Percentiles rank a stretch among this genome's conserved stretches.
phyloP scores from a whole-genome alignment of 179 eudicot species.

The Spinacia oleracea region DNA sequence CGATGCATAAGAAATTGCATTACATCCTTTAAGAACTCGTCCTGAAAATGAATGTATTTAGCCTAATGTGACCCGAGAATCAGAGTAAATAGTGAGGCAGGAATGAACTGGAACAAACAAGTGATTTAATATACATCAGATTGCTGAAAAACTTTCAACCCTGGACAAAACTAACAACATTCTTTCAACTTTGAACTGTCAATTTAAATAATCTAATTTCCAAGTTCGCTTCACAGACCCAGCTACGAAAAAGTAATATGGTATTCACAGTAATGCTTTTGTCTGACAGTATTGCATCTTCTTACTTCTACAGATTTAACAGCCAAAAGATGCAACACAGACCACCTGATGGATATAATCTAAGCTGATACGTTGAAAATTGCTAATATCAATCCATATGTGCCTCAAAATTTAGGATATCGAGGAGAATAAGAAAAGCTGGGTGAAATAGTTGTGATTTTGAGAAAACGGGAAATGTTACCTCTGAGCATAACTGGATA shows the following conservation, averaged over 20 bases:
- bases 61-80: constrained; percentile 2
- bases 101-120: neutral
- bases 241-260: neutral
- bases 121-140: neutral
- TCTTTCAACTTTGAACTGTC: neutral
- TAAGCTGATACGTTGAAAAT: neutral
- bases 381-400: neutral
- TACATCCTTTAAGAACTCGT: constrained; percentile 88
- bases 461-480: constrained; percentile 18
- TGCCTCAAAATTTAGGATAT: neutral
- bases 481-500: constrained; percentile 87
- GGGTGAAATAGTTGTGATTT: neutral
- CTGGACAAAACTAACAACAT: constrained; percentile 1
- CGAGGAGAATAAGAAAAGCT: neutral
- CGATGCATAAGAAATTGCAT: constrained; percentile 93
- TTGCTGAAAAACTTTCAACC: neutral
- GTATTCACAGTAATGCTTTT: neutral
- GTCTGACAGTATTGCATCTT: neutral
- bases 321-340: neutral
- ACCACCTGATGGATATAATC: neutral
- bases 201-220: neutral
- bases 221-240: neutral
- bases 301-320: neutral
- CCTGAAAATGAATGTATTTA: constrained; percentile 42
- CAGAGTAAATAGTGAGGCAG: constrained; percentile 5